phyloP scores from a whole-genome alignment of 1,284 basidiomycete genomes.

The Puccinia triticina region DNA sequence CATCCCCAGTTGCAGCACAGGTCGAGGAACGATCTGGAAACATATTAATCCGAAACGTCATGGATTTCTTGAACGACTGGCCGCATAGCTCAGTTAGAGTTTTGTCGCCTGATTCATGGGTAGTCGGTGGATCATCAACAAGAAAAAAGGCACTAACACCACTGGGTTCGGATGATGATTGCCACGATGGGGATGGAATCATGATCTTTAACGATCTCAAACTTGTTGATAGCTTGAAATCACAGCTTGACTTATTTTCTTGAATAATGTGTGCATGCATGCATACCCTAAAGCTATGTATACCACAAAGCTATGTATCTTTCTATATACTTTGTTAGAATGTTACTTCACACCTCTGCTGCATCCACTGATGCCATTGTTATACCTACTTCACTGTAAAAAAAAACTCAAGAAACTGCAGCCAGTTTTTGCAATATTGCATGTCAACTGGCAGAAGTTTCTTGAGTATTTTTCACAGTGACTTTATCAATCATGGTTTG shows the following conservation, averaged over 20 bases:
- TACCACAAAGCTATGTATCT: background rate
- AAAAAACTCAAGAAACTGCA: no score
- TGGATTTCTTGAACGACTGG: constrained; percentile 29
- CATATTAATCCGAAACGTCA: background rate
- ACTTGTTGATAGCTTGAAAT: background rate
- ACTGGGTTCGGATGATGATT: background rate
- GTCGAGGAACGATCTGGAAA: background rate
- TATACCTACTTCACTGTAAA: no score
- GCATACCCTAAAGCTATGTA: background rate
- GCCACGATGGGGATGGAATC: constrained; percentile 18
- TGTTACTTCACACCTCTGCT: no score
- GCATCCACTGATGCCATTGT: no score
- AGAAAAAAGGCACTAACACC: background rate
- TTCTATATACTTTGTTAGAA: background rate
- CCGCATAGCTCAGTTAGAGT: constrained; percentile 26
- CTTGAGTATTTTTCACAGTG: no score
- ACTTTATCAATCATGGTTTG: no score
- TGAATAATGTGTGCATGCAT: background rate
- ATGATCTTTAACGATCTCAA: constrained; percentile 8
- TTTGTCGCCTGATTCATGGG: constrained; percentile 33
- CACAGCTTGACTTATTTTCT: constrained; percentile 7
- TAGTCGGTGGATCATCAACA: constrained; percentile 13
- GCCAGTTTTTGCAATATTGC: no score
- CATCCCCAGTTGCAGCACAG: background rate
- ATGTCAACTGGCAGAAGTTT: no score